phyloP scores from a whole-genome alignment of 1,284 basidiomycete genomes.

The Cryptococcus amylolentus region DNA sequence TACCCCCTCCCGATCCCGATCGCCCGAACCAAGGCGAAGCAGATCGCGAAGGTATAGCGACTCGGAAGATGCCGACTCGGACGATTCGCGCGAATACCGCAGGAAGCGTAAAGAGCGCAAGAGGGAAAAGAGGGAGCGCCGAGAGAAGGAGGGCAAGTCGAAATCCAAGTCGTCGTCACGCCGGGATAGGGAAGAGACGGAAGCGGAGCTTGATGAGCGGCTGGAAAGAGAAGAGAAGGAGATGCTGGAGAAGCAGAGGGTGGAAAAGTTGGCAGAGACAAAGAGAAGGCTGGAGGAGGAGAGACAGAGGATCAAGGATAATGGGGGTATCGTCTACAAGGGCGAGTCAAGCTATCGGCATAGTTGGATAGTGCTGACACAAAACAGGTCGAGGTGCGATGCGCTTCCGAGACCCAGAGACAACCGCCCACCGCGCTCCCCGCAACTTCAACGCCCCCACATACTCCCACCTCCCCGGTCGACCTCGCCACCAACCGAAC shows the following conservation, averaged over 20 bases:
- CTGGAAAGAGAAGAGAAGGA: constrained; percentile 50
- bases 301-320: constrained; percentile 26
- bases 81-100: constrained; percentile 18
- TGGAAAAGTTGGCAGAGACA: constrained; percentile 32
- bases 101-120: constrained; percentile 20
- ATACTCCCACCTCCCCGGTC: background rate
- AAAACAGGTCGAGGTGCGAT: constrained; percentile 45
- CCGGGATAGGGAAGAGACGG: constrained; percentile 33
- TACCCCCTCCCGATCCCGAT: constrained; percentile 14
- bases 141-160: constrained; percentile 8
- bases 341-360: constrained; percentile 21
- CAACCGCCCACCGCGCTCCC: background rate
- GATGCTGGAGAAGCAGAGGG: constrained; percentile 34
- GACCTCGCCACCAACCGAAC: background rate
- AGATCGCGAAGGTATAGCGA: constrained; percentile 8
- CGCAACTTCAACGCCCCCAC: constrained; percentile 5
- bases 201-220: constrained; percentile 48
- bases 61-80: constrained; percentile 13
- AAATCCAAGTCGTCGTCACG: background rate
- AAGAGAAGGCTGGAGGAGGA: constrained; percentile 35
- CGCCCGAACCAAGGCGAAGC: constrained; percentile 10
- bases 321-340: constrained; percentile 45
- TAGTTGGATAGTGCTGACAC: background rate
- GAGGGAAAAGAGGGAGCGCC: constrained; percentile 14
- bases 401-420: constrained; percentile 48